A percentile compares a stretch with the other conserved stretches of the same genome.
These are phyloP conservation scores for Saccharum hybrid DNA, from an alignment of 202 grass and related monocot species.

Conservation along the genomic window DNA sequence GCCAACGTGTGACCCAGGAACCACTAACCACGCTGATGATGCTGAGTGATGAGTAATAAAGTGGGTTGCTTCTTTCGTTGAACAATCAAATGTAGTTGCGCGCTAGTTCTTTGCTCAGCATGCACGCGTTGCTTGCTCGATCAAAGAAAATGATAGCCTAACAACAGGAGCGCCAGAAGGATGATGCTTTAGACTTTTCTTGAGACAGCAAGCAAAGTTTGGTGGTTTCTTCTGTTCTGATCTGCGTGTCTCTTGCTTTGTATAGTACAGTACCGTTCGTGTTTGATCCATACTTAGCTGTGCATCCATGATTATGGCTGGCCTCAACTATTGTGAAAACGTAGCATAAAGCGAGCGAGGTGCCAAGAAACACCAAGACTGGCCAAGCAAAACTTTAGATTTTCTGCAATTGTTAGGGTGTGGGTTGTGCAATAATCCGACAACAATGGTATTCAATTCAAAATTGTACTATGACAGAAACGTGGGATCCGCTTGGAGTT, in stretches of 20 bases:
- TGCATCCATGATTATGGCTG: neutral
- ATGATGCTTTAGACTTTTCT: neutral
- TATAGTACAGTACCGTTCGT: neutral
- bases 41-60: neutral
- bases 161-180: neutral
- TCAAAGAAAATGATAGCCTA: conserved; percentile 44
- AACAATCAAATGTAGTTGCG: conserved; percentile 18
- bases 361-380: neutral
- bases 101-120: conserved; percentile 17
- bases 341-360: neutral
- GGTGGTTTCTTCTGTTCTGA: neutral
- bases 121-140: conserved; percentile 18
- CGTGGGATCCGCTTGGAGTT: neutral
- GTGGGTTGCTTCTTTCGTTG: neutral
- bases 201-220: conserved; percentile 27
- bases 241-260: neutral
- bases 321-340: neutral
- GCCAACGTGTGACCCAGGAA: neutral
- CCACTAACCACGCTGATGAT: neutral
- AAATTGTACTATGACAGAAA: neutral
- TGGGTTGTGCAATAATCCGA: neutral
- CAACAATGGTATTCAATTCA: neutral
- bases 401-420: neutral
- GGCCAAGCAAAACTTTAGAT: neutral
- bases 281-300: conserved; percentile 6